phyloP scores from a whole-genome alignment of 345 rosid genomes.

The Salix arbutifolia region DNA sequence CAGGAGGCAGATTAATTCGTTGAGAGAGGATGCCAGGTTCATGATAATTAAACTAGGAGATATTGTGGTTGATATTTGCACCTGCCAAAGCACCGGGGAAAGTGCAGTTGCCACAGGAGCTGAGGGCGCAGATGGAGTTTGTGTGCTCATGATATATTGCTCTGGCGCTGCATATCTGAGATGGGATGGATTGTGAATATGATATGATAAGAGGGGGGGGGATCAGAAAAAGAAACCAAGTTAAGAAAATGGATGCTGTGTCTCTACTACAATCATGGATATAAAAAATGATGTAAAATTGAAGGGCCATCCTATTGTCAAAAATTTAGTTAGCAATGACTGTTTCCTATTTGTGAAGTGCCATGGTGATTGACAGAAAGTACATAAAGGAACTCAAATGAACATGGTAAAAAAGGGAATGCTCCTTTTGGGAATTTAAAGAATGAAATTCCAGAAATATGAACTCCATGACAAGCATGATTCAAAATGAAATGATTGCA shows the following conservation, averaged over 20 bases:
- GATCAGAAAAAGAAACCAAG: background rate
- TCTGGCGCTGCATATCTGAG: constrained; percentile 92
- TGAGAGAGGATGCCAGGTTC: constrained; percentile 10
- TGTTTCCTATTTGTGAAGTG: background rate
- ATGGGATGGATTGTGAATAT: background rate
- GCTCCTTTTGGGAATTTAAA: background rate
- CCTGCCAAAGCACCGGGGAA: constrained; percentile 99
- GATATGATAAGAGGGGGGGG: background rate
- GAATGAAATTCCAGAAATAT: background rate
- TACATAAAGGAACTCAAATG: background rate
- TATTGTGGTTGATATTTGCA: constrained; percentile 10
- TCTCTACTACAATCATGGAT: background rate
- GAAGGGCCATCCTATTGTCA: background rate
- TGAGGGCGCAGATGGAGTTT: constrained; percentile 97
- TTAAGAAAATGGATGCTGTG: background rate
- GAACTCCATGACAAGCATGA: background rate
- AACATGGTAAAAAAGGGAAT: background rate
- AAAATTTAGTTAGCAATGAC: background rate
- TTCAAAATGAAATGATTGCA: background rate
- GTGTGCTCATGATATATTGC: constrained; percentile 99
- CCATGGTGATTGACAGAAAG: background rate
- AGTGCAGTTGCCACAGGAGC: constrained; percentile 97
- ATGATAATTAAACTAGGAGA: constrained; percentile 5
- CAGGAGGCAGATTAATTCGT: constrained; percentile 2
- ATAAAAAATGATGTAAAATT: background rate